Evolutionary conservation across 2,329 filamentous ascomycete genomes (phyloP), one percentile per base, ranked within the genome.

Genomic region (Dryadomyces quercivorus): DNA sequence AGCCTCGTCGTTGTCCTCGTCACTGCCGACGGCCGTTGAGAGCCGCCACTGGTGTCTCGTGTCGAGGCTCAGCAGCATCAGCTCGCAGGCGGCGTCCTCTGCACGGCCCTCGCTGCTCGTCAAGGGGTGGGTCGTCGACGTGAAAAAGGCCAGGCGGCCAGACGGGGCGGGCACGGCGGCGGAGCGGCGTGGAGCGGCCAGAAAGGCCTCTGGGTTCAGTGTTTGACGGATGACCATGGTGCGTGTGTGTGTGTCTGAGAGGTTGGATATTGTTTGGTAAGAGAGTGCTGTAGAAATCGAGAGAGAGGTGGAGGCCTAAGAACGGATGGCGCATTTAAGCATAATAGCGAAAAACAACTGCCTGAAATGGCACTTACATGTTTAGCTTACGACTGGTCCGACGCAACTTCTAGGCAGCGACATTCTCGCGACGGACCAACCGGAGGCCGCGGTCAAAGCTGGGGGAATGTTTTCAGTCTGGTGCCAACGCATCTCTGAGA

Each of bases 131-230:
- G 63, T 67, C 10, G 68, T 69, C 40, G 67, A 60, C 12, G 63
- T 66, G 59, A 69, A 72, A 20, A 70, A 61, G 20, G 65, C 68
- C 42, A 66, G 59, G 1, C 64, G 66, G 42, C 71, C 71, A 38
- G 68, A 63, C 36, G 63, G 60, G 50, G 67, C 70, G 3, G 71
- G 70, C 6, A 70, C 61, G 5, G 67, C 68, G 9, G 54, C 26
- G 12, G 61, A 59, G 18, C 59, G 60, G 6, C 58, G 59, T 7
- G 62, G 62, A 3, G 59, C 55, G 26, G 51, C 52, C 34, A 62
- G 51, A 50, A 61, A 58, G 3, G 54, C 49, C 57, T 63, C 61
- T 16, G 63, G 60, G 1, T 59, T 64, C 20, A 63, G 59, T 22
- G 55, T 56, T 16, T 59, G 58, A 5, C 51, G 57, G 22, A 63